Evolutionary conservation across 192 early-diverging fungal genomes (phyloP), one percentile per base, ranked within the genome.

Genomic region (Chytriomyces sp.): DNA sequence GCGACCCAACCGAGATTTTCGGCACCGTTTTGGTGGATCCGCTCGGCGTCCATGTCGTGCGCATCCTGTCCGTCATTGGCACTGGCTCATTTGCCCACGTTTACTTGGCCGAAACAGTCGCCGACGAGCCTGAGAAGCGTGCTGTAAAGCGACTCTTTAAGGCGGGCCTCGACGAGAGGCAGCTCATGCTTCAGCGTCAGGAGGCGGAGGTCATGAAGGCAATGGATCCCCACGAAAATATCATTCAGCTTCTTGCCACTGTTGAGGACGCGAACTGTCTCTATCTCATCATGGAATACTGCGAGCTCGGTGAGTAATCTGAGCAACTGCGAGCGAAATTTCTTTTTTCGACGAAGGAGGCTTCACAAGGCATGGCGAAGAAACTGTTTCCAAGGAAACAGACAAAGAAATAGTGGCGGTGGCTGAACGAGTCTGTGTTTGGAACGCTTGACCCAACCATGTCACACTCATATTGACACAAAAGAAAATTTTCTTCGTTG

Each of bases 11-110:
- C 34, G 74, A 66, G 31, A 69, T 75, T 30, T 14, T 75, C 39
- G 74, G 65, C 19, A 69, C 66, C 4, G 65, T 67, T 8, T 59
- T 75, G 22, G 55, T 75, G 7, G 74, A 75, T 38, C 19, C 65
- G 3, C 39, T 58, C 14, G 74, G 74, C 30, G 54, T 52, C 32
- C 54, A 67, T 59, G 74, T 66, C 39, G 64, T 67, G 4, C 55
- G 65, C 8, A 75, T 82, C 52, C 31, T 64, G 17, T 74, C 72
- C 31, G 61, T 81, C 19, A 78, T 83, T 58, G 77, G 77, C 49
- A 79, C 78, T 7, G 82, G 82, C 14, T 81, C 79, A 38, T 83
- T 83, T 69, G 82, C 82, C 4, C 75, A 75, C 25, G 82, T 83
- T 4, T 83, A 78, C 73, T 65, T 77, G 10, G 82, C 78, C 30